Evolutionary conservation across 805 yeast genomes (phyloP), one percentile per base, ranked within the genome.

Genomic region (Candida oleophila): DNA sequence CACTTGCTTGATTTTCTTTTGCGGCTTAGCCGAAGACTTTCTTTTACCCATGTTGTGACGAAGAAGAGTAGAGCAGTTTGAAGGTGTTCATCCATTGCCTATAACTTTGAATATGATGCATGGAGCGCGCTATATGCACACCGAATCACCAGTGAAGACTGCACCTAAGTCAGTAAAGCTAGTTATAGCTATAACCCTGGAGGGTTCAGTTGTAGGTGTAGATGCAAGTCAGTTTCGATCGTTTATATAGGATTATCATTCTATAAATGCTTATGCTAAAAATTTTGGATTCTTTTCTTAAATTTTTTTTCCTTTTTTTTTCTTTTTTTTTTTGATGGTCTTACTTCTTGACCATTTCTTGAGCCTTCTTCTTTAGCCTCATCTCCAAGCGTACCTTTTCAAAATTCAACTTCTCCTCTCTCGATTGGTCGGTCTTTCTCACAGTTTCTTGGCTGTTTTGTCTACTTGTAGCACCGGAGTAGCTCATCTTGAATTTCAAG

Each of bases 11-110:
- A 88, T 69, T 64, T 79, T 84, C 66, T 86, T 87, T 22, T 73
- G 82, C 55, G 96, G 97, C 55, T 85, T 87, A 63, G 90, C 83
- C 7, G 90, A 75, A 32, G 92, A 82, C 72, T 87, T 90, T 75
- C 96, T 77, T 66, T 83, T 89, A 53, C 91, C 94, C 94, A 72
- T 72, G 41, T 47, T 45, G 28, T 15, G 20, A 21, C 15, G 39
- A 34, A 7, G 5, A 16, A 34, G 5, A 16, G 14, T 7, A 7
- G n/a, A 34, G 14, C 7, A 15, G 16, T 34, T n/a, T 34, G 22
- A 5, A 4, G 12, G 12, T 12, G n/a, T n/a, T n/a, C n/a, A n/a
- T n/a, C n/a, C n/a, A n/a, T n/a, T n/a, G n/a, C n/a, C n/a, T n/a
- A n/a, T n/a, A n/a, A n/a, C n/a, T n/a, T n/a, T n/a, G n/a, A n/a